phyloP scores from a whole-genome alignment of 768 basidiomycete genomes.

The Collybiopsis confluens region DNA sequence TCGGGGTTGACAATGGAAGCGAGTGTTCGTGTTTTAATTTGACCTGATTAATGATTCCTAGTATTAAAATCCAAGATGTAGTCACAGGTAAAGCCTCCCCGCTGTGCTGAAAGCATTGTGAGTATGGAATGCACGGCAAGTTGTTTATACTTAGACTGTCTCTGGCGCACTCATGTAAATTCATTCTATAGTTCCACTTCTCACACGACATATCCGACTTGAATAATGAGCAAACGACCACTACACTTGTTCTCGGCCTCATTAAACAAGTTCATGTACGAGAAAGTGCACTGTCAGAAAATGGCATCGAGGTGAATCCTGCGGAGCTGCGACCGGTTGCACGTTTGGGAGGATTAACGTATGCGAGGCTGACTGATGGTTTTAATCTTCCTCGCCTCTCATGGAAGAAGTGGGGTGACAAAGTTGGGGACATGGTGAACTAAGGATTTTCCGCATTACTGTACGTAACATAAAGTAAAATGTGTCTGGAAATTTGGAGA shows the following conservation, averaged over 20 bases:
- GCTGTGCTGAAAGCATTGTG: conserved; percentile 55
- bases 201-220: conserved; percentile 43
- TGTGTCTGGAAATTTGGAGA: too few relatives aligned
- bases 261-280: conserved; percentile 52
- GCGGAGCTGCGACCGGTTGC: conserved; percentile 44
- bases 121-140: conserved; percentile 60
- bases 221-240: conserved; percentile 30
- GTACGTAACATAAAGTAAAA: too few relatives aligned
- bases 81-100: conserved; percentile 45
- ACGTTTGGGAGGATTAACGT: conserved; percentile 53
- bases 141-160: conserved; percentile 8
- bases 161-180: neutral
- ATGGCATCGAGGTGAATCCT: conserved; percentile 40
- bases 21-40: conserved; percentile 45
- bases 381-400: conserved; percentile 40
- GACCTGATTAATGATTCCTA: too few relatives aligned
- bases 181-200: conserved; percentile 38
- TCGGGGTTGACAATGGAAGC: conserved; percentile 52
- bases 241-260: conserved; percentile 47
- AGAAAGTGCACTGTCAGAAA: conserved; percentile 39
- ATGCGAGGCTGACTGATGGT: conserved; percentile 42
- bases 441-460: too few relatives aligned
- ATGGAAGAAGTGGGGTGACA: conserved; percentile 27
- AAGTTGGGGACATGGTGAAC: neutral
- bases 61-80: conserved; percentile 20